Percentiles rank a stretch among this genome's conserved stretches.
phyloP scores from a whole-genome alignment of 768 basidiomycete species.

The Suillus sp. region DNA sequence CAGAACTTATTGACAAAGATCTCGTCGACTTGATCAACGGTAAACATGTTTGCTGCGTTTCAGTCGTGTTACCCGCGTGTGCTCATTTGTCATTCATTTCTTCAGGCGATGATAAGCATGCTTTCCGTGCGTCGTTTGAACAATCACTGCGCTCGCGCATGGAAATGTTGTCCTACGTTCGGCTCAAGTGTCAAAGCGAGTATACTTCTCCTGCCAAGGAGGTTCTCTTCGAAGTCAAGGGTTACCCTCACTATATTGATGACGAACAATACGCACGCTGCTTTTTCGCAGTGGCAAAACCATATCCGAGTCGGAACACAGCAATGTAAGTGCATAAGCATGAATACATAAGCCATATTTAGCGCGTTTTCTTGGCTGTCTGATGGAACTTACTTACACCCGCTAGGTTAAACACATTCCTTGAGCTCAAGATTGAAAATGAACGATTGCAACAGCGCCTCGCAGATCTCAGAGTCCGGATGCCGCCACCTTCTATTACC shows the following conservation, averaged over 20 bases:
- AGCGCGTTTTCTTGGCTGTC: slow-evolving; percentile 3
- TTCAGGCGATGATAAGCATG: slow-evolving; percentile 57
- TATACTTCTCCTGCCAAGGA: slow-evolving; percentile 40
- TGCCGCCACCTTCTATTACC: slow-evolving; percentile 21
- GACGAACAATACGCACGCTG: slow-evolving; percentile 49
- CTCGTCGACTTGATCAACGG: slow-evolving; percentile 67
- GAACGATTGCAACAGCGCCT: slow-evolving; percentile 71
- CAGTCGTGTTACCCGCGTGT: slow-evolving; percentile 12
- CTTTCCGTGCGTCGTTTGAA: slow-evolving; percentile 51
- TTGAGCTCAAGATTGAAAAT: slow-evolving; percentile 90
- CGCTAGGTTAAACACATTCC: slow-evolving; percentile 63
- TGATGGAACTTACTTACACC: slow-evolving; percentile 7
- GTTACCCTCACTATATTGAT: slow-evolving; percentile 54
- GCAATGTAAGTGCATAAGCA: slow-evolving; percentile 52
- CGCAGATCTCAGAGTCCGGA: slow-evolving; percentile 40
- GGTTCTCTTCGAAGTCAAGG: slow-evolving; percentile 72
- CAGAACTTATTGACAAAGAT: slow-evolving; percentile 70
- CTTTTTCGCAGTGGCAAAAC: slow-evolving; percentile 75
- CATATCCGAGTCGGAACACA: slow-evolving; percentile 73
- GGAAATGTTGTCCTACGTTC: slow-evolving; percentile 61
- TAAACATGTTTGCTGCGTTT: slow-evolving; percentile 34
- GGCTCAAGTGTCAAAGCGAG: slow-evolving; percentile 53
- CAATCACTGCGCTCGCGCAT: slow-evolving; percentile 50
- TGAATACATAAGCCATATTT: slow-evolving; percentile 6
- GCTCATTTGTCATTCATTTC: slow-evolving; percentile 11